These are phyloP conservation scores for Eleusine coracana DNA, from an alignment of 176 grass and related monocot genomes.

Conservation along the genomic window DNA sequence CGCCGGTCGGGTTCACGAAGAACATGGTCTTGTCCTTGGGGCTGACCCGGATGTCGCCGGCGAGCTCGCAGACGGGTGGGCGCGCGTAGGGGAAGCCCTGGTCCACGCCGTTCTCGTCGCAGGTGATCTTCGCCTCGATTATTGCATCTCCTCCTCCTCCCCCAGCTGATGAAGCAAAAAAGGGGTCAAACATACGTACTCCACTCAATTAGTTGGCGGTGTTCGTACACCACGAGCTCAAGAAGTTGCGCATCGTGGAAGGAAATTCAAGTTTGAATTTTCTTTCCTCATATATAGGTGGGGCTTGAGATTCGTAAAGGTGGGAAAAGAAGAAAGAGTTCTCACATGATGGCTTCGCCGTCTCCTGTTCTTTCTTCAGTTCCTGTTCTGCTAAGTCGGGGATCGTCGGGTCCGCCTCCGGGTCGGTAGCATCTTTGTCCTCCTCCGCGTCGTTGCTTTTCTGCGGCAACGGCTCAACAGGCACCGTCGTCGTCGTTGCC, in stretches of 20 bases:
- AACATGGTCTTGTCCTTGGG: conserved; percentile 56
- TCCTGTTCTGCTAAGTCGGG: conserved; percentile 11
- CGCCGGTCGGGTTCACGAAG: conserved; percentile 49
- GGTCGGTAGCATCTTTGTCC: neutral
- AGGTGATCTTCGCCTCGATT: conserved; percentile 45
- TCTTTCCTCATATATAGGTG: no score
- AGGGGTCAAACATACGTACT: neutral
- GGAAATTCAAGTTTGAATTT: no score
- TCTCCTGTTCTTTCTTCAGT: neutral
- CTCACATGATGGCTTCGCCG: conserved; percentile 26
- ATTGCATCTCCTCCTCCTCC: neutral
- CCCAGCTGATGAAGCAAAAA: neutral
- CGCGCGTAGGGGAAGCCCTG: conserved; percentile 82
- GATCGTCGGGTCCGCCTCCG: conserved; percentile 13
- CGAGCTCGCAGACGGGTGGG: conserved; percentile 64
- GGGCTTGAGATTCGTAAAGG: no score
- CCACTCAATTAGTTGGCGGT: neutral
- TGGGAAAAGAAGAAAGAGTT: neutral
- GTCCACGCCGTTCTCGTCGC: conserved; percentile 69
- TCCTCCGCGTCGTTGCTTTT: neutral
- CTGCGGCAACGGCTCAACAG: neutral
- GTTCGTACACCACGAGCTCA: no score
- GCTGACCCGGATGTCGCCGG: conserved; percentile 68
- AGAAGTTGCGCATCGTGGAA: no score
- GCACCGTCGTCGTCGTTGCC: neutral